phyloP scores from a whole-genome alignment of 2,329 filamentous ascomycete species.

The Neofusicoccum sp. region DNA sequence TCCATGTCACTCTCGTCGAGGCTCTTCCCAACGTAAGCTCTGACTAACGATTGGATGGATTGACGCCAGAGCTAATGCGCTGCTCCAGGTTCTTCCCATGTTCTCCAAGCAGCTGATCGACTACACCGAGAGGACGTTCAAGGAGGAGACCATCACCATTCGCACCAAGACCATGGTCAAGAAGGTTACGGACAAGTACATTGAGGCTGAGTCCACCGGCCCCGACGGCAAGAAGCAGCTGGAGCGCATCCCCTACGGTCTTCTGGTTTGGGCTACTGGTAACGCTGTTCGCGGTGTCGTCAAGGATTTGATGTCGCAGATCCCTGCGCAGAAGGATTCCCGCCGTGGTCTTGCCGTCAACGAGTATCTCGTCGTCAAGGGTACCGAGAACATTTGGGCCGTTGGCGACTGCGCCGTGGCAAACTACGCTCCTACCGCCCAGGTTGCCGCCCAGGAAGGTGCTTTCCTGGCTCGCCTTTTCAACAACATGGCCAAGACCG shows the following conservation, averaged over 20 bases:
- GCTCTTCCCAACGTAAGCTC: conserved; percentile 77
- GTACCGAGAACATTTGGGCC: conserved; percentile 95
- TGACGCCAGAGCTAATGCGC: background rate
- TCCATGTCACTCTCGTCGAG: conserved; percentile 97
- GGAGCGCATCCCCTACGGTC: conserved; percentile 86
- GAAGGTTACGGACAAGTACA: conserved; percentile 88
- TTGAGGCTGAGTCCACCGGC: conserved; percentile 82
- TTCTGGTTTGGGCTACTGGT: conserved; percentile 97
- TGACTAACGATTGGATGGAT: too few species aligned
- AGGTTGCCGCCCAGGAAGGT: conserved; percentile 95
- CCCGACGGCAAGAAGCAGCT: conserved; percentile 83
- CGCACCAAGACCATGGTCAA: conserved; percentile 99
- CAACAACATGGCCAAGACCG: conserved; percentile 98
- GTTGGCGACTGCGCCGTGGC: conserved; percentile 96
- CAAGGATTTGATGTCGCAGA: conserved; percentile 87
- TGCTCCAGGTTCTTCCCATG: conserved; percentile 73
- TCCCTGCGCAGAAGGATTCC: conserved; percentile 93
- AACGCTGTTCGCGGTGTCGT: conserved; percentile 90
- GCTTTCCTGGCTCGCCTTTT: conserved; percentile 93
- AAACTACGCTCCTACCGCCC: conserved; percentile 95
- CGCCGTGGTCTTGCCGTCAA: conserved; percentile 94
- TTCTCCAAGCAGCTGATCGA: conserved; percentile 99
- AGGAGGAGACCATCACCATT: conserved; percentile 97
- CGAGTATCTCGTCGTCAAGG: conserved; percentile 98
- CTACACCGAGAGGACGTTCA: conserved; percentile 98